Base-by-base conservation (phyloP, 129 eudicot genomes). In the Glebionis coronaria region DNA sequence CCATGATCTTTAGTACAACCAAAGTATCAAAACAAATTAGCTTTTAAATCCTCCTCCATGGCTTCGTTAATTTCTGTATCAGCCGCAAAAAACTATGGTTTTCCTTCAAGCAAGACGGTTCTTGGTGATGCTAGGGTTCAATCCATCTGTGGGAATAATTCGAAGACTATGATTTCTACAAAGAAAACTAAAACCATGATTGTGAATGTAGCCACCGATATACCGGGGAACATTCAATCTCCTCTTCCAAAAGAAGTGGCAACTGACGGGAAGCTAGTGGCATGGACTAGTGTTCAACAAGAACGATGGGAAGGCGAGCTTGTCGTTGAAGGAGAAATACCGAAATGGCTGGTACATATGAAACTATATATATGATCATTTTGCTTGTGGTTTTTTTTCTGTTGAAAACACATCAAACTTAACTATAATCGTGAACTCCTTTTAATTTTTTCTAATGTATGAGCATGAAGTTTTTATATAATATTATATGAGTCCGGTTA, bases 281-380 rank as follows among this genome's bases (percentile, higher is more conserved):
- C 99, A 3, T 94, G 99, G 99, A 87, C 83, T 6, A 94, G 99
- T 65, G 77, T 94, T 8, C 79, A 54, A 49, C 99, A 94, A 63
- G 99, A 94, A 66, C 72, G 93, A 10, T 94, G 99, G 99, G 95
- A 93, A 75, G 99, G 99, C 20, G 90, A 93, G 82, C 95, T 94
- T n/a, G 63, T 52, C 4, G 95, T 94, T 7, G 72, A 94, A 86
- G 99, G 99, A 56, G 78, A 94, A 64, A 81, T 94, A 61, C 99
- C 99, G 3, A 70, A 35, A 35, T 94, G 99, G 99, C 90, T 94
- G 90, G 99, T 93, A 82, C 62, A 15, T 3, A 51, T n/a, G 67
- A 16, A 42, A 25, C 28, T 67, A 65, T 56, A 46, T 56, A 46
- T 35, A 35, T 54, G 11, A 53, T 68, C 53, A 27, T 3, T 50